Evolutionary conservation across 352 stramenopile species (phyloP).

Genomic region (Globisporangium lucens): DNA sequence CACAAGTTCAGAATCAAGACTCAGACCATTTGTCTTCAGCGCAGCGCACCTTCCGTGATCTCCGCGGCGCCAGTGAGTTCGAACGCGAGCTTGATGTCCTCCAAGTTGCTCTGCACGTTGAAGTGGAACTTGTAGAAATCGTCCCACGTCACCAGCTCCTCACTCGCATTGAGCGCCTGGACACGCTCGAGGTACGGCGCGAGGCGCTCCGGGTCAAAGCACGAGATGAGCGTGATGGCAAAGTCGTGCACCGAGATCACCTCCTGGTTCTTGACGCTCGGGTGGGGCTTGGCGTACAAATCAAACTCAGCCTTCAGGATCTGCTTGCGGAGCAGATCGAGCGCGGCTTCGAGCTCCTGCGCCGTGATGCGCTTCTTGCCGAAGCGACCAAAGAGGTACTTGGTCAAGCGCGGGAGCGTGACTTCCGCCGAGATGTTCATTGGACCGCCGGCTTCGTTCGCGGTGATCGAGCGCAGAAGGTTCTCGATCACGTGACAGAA

Average conservation of each 20-base stretch:
- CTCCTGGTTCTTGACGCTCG: conserved; percentile 31
- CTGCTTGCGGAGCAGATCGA: conserved; percentile 54
- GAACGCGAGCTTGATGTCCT: conserved; percentile 72
- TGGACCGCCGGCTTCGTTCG: conserved; percentile 8
- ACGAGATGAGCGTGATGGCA: conserved; percentile 67
- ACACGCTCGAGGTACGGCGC: conserved; percentile 55
- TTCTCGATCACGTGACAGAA: conserved; percentile 75
- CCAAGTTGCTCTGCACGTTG: conserved; percentile 63
- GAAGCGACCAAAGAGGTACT: conserved; percentile 61
- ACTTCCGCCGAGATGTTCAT: conserved; percentile 10
- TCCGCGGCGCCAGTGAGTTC: conserved; percentile 59
- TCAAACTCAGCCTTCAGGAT: conserved; percentile 73
- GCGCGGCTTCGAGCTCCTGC: conserved; percentile 41
- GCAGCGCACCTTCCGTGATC: conserved; percentile 46
- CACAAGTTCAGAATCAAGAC: too few species aligned
- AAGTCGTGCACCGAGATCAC: conserved; percentile 78
- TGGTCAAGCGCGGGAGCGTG: conserved; percentile 52
- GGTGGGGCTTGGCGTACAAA: conserved; percentile 52
- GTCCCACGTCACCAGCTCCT: conserved; percentile 65
- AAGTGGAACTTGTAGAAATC: conserved; percentile 78
- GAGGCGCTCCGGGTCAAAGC: conserved; percentile 68
- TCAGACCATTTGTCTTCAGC: too few species aligned
- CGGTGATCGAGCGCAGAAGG: conserved; percentile 40
- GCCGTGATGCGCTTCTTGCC: conserved; percentile 56
- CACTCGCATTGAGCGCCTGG: conserved; percentile 51